Base-by-base conservation (phyloP, 2,329 filamentous ascomycete genomes). In the Pseudogymnoascus sp. region DNA sequence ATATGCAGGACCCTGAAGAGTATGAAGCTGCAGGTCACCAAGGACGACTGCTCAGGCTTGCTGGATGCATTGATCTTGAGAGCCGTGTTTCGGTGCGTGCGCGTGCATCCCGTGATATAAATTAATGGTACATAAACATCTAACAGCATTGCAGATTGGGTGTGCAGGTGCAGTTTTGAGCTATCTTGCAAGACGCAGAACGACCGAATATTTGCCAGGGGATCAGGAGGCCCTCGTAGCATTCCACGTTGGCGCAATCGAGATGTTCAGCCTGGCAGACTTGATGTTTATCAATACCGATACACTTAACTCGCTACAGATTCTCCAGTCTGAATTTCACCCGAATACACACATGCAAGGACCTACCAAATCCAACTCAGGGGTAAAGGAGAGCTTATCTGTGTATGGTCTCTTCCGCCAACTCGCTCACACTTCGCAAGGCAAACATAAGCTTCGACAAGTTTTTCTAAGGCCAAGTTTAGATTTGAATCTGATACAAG, bases 101-200 rank as follows among this genome's bases (percentile, higher is more conserved):
- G 72, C 68, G 77, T 71, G 13, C 15, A 53, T 5, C 3, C 31
- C 10, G 29, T 7, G 3, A 1, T 19, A 13, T 19, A 2, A 3
- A 21, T 19, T n/a, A 15, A 44, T 3, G 6, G 7, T 19, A 56
- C 26, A 35, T 4, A 19, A 23, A 26, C 19, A 26, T 7, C 59
- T 60, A 60, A 60, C 59, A 6, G 2, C 7, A 23, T 40, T 46
- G 44, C 38, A 74, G 72, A 79, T 96, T 59, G 90, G 91, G 2
- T 97, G 95, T 75, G 89, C 88, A 26, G 91, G 93, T n/a, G 93
- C 93, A 26, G 77, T 97, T 2, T 76, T 97, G n/a, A 82, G 83
- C 4, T 90, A 96, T 67, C 75, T 97, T 23, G 85, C 91, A 69
- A 85, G 90, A 61, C 82, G 86, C 68, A 82, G 82, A 71, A 83